Base-by-base conservation (phyloP, 192 early-diverging fungal genomes). In the Ramicandelaber brevisporus region DNA sequence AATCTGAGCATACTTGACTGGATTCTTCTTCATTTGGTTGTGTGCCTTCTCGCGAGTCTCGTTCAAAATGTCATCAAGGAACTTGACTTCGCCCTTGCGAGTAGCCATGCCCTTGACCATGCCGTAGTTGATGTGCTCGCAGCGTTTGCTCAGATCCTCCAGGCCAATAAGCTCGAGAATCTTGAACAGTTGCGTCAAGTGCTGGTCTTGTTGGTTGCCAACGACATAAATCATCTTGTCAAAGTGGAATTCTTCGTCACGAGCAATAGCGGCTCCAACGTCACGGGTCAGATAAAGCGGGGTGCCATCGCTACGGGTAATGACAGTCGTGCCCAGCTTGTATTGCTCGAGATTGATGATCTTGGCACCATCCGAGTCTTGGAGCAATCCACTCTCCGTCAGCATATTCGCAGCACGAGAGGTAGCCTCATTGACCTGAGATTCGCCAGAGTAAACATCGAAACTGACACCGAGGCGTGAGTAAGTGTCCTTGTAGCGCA, bases 101-200 rank as follows among this genome's bases (percentile, higher is more conserved):
- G 93, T 98, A 40, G 70, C 82, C 79, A 98, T 90, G 53, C 73
- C 73, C 42, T 70, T 63, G 33, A 98, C 82, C 68, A 89, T 57
- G 20, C 93, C 93, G 53, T 86, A 98, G 53, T 70, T 78, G 44
- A 96, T 62, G 55, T 98, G 87, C 27, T 70, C 59, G 44, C 77
- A 76, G 43, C 61, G 66, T 30, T 70, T 57, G 29, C n/a, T n/a
- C n/a, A 78, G 71, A 59, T 81, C 89, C 1, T 80, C 72, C 31
- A 76, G 61, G 5, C 61, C 68, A 36, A 87, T 59, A 28, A 80
- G 55, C 43, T 85, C 70, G 10, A 90, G 44, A 29, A 75, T 78
- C 62, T 84, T 87, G 63, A 95, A 93, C 5, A 95, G 66, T 52
- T 93, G 87, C 53, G 75, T 75, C 41, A 92, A 61, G 41, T 98